Evolutionary conservation across 495 filamentous ascomycete species (phyloP), one percentile per base, ranked within the genome.

Genomic region (Recurvomyces mirabilis): DNA sequence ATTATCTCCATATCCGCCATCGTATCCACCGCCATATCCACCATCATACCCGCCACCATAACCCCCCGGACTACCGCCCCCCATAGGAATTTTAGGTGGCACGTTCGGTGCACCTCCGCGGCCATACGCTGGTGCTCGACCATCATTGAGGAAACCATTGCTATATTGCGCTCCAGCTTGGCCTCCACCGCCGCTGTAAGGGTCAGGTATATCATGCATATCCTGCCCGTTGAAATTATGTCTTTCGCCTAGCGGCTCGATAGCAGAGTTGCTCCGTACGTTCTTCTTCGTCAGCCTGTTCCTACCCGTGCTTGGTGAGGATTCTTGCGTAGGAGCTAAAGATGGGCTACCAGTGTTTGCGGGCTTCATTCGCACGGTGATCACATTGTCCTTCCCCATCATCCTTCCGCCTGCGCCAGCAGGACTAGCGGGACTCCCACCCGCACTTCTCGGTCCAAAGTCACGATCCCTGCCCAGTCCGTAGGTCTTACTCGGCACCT

Each of bases 381-480:
- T 28, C 2, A 49, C 41, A 5, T 45, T 54, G 31, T 54, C 51
- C 36, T 46, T 49, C n/a, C 29, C 23, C 2, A 54, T 1, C 11
- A 33, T 41, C 2, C 19, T 25, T 19, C 31, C 26, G 3, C 15
- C 13, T 2, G 13, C 34, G 18, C 26, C 26, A 29, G 26, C 26
- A 7, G 26, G 26, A 7, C n/a, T n/a, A 7, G 26, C 26, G n/a
- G 36, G 25, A 17, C 5, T 35, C 6, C 13, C 15, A 5, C 28
- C 7, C 3, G 31, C 38, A 28, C 10, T 26, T 4, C 51, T 39
- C 21, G 51, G 51, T 4, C 51, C 51, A 33, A 46, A 54, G 30
- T 49, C 51, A 14, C 51, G 51, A 17, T 54, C 51, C 2, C 51
- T 32, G 6, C 51, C 51, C 14, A 46, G 35, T 2, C 51, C 51